These are phyloP conservation scores for Auricularia sp. DNA, from an alignment of 768 basidiomycete species.

Conservation along the genomic window DNA sequence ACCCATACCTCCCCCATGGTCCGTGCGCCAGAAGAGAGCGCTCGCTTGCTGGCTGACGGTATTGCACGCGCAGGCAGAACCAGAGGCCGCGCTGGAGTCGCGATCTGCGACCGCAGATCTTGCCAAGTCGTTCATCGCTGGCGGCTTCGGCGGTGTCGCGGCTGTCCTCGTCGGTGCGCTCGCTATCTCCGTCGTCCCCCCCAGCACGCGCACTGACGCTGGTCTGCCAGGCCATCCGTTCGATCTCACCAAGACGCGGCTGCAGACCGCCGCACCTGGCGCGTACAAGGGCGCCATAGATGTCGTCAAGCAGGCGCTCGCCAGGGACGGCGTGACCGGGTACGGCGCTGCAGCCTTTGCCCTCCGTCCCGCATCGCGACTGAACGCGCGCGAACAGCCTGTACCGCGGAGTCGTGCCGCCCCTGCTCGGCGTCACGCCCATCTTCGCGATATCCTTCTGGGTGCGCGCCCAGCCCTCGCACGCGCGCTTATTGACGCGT, in stretches of 20 bases:
- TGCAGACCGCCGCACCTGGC: constrained; percentile 87
- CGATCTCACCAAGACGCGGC: constrained; percentile 89
- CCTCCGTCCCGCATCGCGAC: background rate
- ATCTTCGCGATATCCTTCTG: constrained; percentile 98
- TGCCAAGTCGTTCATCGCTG: constrained; percentile 82
- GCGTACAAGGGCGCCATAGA: constrained; percentile 87
- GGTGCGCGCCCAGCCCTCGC: constrained; percentile 40
- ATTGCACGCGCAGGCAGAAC: background rate
- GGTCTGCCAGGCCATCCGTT: constrained; percentile 77
- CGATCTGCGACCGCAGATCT: constrained; percentile 27
- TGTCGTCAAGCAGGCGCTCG: constrained; percentile 83
- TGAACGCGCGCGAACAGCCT: constrained; percentile 36
- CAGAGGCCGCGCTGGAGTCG: background rate
- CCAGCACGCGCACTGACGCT: background rate
- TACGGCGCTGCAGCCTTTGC: constrained; percentile 24
- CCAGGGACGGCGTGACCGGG: constrained; percentile 87
- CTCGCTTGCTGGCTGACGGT: background rate
- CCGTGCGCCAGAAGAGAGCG: background rate
- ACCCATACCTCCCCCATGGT: background rate
- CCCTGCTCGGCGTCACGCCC: constrained; percentile 88
- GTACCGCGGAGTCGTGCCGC: constrained; percentile 90
- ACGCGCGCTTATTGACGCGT: background rate
- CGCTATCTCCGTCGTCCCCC: background rate
- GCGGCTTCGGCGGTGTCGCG: constrained; percentile 83
- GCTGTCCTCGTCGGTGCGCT: constrained; percentile 83